These are phyloP conservation scores for Aethionema arabicum DNA, from an alignment of 345 rosid species.

Conservation along the genomic window DNA sequence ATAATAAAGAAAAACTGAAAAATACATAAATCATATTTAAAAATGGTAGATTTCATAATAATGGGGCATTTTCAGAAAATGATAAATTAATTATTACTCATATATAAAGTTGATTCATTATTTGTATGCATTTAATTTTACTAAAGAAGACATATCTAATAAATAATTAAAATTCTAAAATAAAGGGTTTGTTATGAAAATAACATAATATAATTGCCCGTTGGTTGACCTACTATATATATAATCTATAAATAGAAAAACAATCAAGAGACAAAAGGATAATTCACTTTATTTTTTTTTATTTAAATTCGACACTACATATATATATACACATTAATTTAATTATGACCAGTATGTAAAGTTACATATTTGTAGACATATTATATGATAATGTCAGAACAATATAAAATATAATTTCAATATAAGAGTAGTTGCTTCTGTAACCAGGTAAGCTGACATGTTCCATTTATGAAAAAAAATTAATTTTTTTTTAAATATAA, in stretches of 20 bases:
- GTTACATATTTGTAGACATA: too few species aligned
- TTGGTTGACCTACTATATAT: constrained; percentile 33
- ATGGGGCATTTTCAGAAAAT: constrained; percentile 6
- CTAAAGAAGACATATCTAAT: background rate
- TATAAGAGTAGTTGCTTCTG: constrained; percentile 29
- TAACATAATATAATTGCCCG: constrained; percentile 5
- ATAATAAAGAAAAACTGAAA: background rate
- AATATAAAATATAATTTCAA: constrained; percentile 7
- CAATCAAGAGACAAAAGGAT: constrained; percentile 2
- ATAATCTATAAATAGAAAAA: constrained; percentile 7
- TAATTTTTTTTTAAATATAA: background rate
- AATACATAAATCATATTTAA: background rate
- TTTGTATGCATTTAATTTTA: constrained; percentile 10
- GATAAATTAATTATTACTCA: constrained; percentile 13
- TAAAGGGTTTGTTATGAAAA: constrained; percentile 11
- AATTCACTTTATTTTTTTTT: constrained; percentile 1
- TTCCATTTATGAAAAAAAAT: constrained; percentile 23
- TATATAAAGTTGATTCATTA: constrained; percentile 11
- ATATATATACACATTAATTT: background rate
- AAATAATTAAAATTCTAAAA: constrained; percentile 1
- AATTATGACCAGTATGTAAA: too few species aligned
- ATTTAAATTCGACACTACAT: background rate
- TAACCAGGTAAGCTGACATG: constrained; percentile 39
- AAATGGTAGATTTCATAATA: constrained; percentile 21
- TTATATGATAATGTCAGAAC: constrained; percentile 11